These are phyloP conservation scores for Sclerotinia minor DNA, from an alignment of 2,329 filamentous ascomycete genomes.

Conservation along the genomic window DNA sequence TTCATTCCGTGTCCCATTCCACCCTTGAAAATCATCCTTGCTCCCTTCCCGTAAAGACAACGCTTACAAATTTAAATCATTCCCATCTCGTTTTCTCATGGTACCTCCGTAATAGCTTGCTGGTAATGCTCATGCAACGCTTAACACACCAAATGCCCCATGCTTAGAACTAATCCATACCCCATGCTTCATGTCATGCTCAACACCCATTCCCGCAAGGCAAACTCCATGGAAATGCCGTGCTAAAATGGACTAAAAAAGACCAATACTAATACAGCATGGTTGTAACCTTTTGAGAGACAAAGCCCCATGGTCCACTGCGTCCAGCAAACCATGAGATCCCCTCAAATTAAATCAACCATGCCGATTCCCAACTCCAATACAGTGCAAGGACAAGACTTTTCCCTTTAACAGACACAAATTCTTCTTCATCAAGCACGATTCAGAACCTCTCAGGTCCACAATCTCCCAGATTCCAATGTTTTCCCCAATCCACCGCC, in stretches of 20 bases:
- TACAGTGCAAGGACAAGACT: not conserved
- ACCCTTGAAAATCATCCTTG: not conserved
- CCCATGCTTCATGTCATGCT: not conserved
- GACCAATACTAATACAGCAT: not conserved
- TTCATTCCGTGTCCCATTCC: not conserved
- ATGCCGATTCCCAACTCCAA: constrained; percentile 1
- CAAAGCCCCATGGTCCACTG: not conserved
- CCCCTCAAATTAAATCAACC: not conserved
- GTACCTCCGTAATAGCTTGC: not conserved
- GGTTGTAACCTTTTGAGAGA: not conserved
- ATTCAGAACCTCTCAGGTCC: not conserved
- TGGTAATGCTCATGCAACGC: constrained; percentile 5
- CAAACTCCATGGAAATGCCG: not conserved
- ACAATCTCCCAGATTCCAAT: not conserved
- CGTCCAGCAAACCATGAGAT: constrained; percentile 1
- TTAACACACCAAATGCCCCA: constrained; percentile 1
- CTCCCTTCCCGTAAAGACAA: constrained; percentile 1
- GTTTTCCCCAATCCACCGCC: not conserved
- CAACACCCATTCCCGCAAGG: not conserved
- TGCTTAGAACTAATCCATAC: not conserved
- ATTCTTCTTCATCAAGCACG: not conserved
- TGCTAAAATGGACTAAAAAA: not conserved
- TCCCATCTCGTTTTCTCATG: constrained; percentile 1
- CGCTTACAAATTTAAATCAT: constrained; percentile 7
- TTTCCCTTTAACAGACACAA: not conserved